Conservation (phyloP, 2,329 filamentous ascomycete species). For the Monosporascus sp. region DNA sequence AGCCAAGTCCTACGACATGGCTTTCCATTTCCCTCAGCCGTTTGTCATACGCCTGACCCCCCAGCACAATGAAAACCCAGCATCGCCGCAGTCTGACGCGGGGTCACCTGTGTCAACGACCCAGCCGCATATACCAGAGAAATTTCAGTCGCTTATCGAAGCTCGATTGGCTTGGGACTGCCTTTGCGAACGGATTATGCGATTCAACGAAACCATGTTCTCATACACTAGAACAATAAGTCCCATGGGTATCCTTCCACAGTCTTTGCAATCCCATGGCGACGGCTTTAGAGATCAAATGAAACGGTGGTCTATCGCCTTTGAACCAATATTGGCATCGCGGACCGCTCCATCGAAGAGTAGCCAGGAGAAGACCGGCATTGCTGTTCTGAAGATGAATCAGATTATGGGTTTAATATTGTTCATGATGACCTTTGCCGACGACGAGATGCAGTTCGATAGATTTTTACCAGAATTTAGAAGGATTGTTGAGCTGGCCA, state of each 20-base stretch:
- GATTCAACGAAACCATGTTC: conserved; percentile 53
- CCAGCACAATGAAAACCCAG: conserved; percentile 25
- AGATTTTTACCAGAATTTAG: conserved; percentile 45
- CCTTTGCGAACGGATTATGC: conserved; percentile 50
- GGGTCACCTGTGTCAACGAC: conserved; percentile 35
- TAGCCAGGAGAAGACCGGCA: conserved; percentile 53
- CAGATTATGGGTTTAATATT: conserved; percentile 53
- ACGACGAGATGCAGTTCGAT: conserved; percentile 55
- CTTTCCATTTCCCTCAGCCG: conserved; percentile 59
- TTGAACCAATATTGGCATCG: conserved; percentile 47
- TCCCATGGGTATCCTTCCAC: conserved; percentile 48
- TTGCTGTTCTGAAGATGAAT: conserved; percentile 57
- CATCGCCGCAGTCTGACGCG: conserved; percentile 38
- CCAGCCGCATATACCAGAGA: conserved; percentile 34
- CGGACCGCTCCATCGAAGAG: conserved; percentile 43
- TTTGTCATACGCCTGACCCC: conserved; percentile 51
- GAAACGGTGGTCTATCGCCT: conserved; percentile 50
- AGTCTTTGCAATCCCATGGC: conserved; percentile 41
- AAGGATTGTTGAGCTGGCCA: conserved; percentile 50
- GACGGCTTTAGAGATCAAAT: conserved; percentile 43
- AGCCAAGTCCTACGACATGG: conserved; percentile 64
- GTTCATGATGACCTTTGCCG: conserved; percentile 55
- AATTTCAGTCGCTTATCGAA: conserved; percentile 46
- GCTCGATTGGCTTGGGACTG: conserved; percentile 52
- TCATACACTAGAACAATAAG: conserved; percentile 39